Evolutionary conservation across 306 rosid genomes (phyloP).

Genomic region (Vachellia collinsii): DNA sequence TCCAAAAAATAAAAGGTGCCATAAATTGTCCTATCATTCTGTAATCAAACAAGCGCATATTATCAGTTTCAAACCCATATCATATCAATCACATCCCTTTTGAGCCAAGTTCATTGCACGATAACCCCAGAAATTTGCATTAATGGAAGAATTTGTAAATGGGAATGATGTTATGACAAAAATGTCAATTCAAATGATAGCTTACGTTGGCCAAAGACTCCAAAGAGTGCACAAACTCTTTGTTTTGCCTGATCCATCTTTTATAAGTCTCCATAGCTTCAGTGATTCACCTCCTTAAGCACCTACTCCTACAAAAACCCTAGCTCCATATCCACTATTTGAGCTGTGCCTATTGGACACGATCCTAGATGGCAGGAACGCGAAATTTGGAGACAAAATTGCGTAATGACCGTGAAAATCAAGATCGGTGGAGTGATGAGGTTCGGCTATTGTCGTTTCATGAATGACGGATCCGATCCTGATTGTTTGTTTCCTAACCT

Average conservation of each 20-base stretch:
- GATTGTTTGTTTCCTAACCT: slow-evolving; percentile 19
- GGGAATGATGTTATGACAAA: slow-evolving; percentile 18
- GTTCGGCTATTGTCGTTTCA: slow-evolving; percentile 16
- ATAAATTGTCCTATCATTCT: background rate
- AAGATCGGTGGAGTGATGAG: background rate
- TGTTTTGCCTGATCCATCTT: slow-evolving; percentile 89
- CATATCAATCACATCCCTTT: background rate
- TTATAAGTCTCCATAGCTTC: slow-evolving; percentile 83
- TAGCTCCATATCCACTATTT: slow-evolving; percentile 12
- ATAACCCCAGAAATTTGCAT: background rate
- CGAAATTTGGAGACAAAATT: slow-evolving; percentile 27
- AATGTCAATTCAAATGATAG: slow-evolving; percentile 8
- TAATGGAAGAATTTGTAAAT: slow-evolving; percentile 12
- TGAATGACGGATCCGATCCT: background rate
- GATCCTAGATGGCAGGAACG: slow-evolving; percentile 39
- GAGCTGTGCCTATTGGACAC: slow-evolving; percentile 13
- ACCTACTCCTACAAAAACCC: background rate
- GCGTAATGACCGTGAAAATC: slow-evolving; percentile 6
- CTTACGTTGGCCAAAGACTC: slow-evolving; percentile 95
- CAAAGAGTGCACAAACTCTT: slow-evolving; percentile 77
- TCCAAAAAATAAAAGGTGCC: background rate
- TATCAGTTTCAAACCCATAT: background rate
- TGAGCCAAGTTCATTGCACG: background rate
- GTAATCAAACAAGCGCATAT: background rate
- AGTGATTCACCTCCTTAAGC: slow-evolving; percentile 29